Evolutionary conservation across 2,329 filamentous ascomycete species (phyloP).

Genomic region (Chrysoporthe puriensis): DNA sequence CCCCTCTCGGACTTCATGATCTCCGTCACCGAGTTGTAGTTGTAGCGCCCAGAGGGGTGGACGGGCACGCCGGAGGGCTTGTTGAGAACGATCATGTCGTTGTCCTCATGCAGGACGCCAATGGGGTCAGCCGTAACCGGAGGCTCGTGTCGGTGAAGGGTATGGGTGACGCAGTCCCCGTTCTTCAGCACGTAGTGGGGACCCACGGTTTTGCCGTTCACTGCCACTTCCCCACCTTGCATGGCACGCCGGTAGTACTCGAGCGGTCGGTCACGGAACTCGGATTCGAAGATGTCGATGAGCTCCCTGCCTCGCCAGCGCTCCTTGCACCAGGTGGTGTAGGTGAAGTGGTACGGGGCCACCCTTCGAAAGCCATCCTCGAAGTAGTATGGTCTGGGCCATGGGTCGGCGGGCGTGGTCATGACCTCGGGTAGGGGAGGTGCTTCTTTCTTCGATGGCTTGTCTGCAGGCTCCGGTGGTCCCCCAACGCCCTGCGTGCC

Average conservation of each 20-base stretch:
- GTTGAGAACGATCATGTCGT: slow-evolving; percentile 93
- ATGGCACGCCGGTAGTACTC: slow-evolving; percentile 91
- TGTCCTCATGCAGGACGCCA: slow-evolving; percentile 84
- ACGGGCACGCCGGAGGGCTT: slow-evolving; percentile 94
- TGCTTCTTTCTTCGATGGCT: slow-evolving; percentile 14
- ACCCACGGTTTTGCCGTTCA: slow-evolving; percentile 75
- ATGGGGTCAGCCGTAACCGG: slow-evolving; percentile 84
- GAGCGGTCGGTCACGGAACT: slow-evolving; percentile 85
- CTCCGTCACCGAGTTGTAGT: slow-evolving; percentile 92
- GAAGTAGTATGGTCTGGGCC: slow-evolving; percentile 75
- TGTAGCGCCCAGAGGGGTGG: slow-evolving; percentile 92
- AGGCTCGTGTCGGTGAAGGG: slow-evolving; percentile 92
- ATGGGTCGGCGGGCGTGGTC: slow-evolving; percentile 44
- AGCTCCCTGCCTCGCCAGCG: slow-evolving; percentile 84
- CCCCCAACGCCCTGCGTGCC: background rate
- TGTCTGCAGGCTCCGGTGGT: background rate
- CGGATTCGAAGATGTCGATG: slow-evolving; percentile 85
- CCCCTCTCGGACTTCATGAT: slow-evolving; percentile 82
- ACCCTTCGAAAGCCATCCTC: slow-evolving; percentile 84
- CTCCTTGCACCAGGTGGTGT: slow-evolving; percentile 94
- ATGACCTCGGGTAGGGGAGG: slow-evolving; percentile 31
- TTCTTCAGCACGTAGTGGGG: slow-evolving; percentile 78
- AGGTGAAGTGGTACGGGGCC: slow-evolving; percentile 87
- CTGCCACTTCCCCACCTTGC: slow-evolving; percentile 73
- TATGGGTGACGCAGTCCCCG: slow-evolving; percentile 90